Percentiles rank a stretch among this genome's conserved stretches.
These are phyloP conservation scores for Leonotis leonurus DNA, from an alignment of 257 asterid genomes.

Conservation along the genomic window DNA sequence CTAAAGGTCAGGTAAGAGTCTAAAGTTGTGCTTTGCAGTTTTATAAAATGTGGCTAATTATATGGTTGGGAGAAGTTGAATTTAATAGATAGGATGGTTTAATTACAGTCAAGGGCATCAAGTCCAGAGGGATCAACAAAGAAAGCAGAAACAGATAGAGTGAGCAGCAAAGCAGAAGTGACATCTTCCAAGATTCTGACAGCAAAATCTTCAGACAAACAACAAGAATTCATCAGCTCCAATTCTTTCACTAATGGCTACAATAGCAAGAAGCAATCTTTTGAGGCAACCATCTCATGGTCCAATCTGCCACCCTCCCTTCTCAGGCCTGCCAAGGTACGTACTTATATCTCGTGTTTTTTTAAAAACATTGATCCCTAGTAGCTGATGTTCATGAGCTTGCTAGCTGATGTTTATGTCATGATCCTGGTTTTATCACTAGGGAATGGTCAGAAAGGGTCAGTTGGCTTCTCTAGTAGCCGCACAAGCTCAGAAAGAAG, in stretches of 20 bases:
- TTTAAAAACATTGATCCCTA: neutral
- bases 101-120: conserved; percentile 37
- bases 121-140: conserved; percentile 38
- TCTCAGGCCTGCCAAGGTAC: conserved; percentile 68
- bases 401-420: neutral
- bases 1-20: conserved; percentile 46
- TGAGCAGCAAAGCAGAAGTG: conserved; percentile 20
- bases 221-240: conserved; percentile 37
- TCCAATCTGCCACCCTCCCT: conserved; percentile 60
- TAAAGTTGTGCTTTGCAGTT: no score
- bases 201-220: conserved; percentile 38
- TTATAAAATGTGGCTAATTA: no score
- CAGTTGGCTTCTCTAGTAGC: conserved; percentile 65
- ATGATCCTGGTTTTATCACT: neutral
- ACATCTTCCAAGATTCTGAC: conserved; percentile 24
- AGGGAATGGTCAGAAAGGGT: conserved; percentile 69
- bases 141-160: conserved; percentile 26
- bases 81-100: neutral
- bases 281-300: conserved; percentile 48
- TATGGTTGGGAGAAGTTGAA: neutral
- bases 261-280: conserved; percentile 32
- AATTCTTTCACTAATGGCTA: conserved; percentile 20
- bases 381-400: neutral
- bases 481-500: conserved; percentile 82
- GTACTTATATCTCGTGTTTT: neutral